Evolutionary conservation across 2,329 filamentous ascomycete species (phyloP).

Genomic region (Apiospora kogelbergensis): DNA sequence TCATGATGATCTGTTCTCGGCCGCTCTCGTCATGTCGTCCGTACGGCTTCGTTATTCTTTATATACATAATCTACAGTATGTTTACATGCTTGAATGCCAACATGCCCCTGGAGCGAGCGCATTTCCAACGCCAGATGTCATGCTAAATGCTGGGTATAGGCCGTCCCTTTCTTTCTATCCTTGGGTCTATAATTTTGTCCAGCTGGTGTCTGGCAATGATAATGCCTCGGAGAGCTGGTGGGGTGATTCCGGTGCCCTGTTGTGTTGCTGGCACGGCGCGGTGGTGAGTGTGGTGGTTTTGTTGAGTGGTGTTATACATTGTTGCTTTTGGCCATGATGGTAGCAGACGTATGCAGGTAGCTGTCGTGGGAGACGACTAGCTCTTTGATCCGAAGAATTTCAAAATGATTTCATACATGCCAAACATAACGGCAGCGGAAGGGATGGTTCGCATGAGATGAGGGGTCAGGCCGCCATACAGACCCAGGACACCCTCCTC

Average conservation of each 20-base stretch:
- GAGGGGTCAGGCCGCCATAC: conserved; percentile 89
- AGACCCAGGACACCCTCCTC: conserved; percentile 85
- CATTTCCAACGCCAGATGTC: not conserved
- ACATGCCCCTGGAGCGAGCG: not conserved
- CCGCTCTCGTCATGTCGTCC: not conserved
- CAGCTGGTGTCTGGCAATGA: not conserved
- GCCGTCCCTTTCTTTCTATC: not conserved
- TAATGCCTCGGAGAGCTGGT: not conserved
- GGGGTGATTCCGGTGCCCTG: not conserved
- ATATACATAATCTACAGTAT: conserved; percentile 5
- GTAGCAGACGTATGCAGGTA: not conserved
- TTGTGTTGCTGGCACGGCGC: conserved; percentile 1
- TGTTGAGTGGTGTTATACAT: not conserved
- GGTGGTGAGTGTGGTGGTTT: not conserved
- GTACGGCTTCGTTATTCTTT: not conserved
- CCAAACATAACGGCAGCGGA: conserved; percentile 96
- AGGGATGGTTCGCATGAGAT: conserved; percentile 87
- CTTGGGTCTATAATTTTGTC: conserved; percentile 2
- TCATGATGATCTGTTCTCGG: not conserved
- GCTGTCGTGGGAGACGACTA: conserved; percentile 14
- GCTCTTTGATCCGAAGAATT: conserved; percentile 30
- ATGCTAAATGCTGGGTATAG: not conserved
- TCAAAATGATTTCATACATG: conserved; percentile 68
- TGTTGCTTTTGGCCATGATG: not conserved
- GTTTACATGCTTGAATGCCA: conserved; percentile 1